Conservation (phyloP, 1,139 yeast genomes). For the Candida albicans region DNA sequence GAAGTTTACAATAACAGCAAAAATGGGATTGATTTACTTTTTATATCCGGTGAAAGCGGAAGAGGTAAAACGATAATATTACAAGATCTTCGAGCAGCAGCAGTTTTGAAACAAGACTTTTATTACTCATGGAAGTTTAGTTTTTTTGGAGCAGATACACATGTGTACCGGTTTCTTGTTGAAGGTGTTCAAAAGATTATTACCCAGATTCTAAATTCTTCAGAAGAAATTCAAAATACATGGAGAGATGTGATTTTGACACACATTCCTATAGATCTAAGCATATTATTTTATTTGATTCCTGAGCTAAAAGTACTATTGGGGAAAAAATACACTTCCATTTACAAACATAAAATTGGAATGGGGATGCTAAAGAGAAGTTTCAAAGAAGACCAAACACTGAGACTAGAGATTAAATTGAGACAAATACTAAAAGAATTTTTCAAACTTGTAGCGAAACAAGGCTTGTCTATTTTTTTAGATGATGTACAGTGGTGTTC, state of each 20-base stretch:
- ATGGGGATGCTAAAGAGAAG: conserved; percentile 6
- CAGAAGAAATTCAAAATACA: conserved; percentile 34
- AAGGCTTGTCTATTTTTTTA: conserved; percentile 46
- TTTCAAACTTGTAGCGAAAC: conserved; percentile 41
- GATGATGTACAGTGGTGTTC: conserved; percentile 53
- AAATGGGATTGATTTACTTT: conserved; percentile 29
- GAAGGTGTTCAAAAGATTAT: conserved; percentile 42
- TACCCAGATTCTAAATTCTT: conserved; percentile 43
- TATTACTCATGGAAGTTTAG: conserved; percentile 45
- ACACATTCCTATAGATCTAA: conserved; percentile 43
- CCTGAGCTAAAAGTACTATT: conserved; percentile 48
- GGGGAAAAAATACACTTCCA: conserved; percentile 42
- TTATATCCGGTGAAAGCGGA: conserved; percentile 49
- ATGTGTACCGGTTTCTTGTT: conserved; percentile 28
- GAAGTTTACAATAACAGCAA: conserved; percentile 21
- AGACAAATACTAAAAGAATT: conserved; percentile 45
- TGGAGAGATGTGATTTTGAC: conserved; percentile 47
- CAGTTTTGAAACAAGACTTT: conserved; percentile 37
- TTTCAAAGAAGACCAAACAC: conserved; percentile 20
- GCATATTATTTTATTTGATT: conserved; percentile 40
- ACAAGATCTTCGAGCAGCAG: conserved; percentile 39
- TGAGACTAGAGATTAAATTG: conserved; percentile 40
- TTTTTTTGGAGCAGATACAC: conserved; percentile 29
- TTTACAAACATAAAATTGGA: conserved; percentile 14
- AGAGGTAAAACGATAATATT: conserved; percentile 49